phyloP scores from a whole-genome alignment of 1,284 basidiomycete species.

The Ganoderma multipileum region DNA sequence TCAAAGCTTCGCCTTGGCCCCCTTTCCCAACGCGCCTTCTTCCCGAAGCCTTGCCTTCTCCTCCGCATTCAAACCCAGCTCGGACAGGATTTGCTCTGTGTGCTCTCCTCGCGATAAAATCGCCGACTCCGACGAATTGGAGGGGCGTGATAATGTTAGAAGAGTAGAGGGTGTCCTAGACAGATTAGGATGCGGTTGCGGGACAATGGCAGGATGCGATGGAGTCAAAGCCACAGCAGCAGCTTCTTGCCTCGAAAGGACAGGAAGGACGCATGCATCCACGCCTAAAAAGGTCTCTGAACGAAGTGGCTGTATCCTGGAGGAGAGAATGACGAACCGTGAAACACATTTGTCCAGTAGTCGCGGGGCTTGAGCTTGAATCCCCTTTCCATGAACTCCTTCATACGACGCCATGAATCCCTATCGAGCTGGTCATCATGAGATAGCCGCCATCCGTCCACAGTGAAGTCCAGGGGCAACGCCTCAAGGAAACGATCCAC shows the following conservation, averaged over 20 bases:
- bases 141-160: slow-evolving; percentile 19
- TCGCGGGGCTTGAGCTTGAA: slow-evolving; percentile 69
- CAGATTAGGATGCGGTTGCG: slow-evolving; percentile 59
- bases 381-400: slow-evolving; percentile 64
- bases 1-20: slow-evolving; percentile 24
- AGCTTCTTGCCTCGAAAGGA: slow-evolving; percentile 72
- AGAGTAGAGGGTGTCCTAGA: slow-evolving; percentile 37
- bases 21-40: slow-evolving; percentile 30
- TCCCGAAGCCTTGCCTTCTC: slow-evolving; percentile 24
- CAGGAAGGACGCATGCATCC: slow-evolving; percentile 81
- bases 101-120: slow-evolving; percentile 57
- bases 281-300: slow-evolving; percentile 53
- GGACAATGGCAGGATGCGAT: slow-evolving; percentile 38
- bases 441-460: slow-evolving; percentile 57
- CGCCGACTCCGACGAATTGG: slow-evolving; percentile 20
- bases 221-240: slow-evolving; percentile 46
- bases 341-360: slow-evolving; percentile 74
- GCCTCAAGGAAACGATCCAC: slow-evolving; percentile 61
- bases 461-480: slow-evolving; percentile 47
- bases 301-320: background rate
- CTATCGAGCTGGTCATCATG: slow-evolving; percentile 56
- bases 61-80: slow-evolving; percentile 25
- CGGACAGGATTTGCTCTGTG: slow-evolving; percentile 47
- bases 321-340: slow-evolving; percentile 49
- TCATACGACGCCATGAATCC: slow-evolving; percentile 66